phyloP scores from a whole-genome alignment of 2,329 filamentous ascomycete genomes.

The Beauveria sp. region DNA sequence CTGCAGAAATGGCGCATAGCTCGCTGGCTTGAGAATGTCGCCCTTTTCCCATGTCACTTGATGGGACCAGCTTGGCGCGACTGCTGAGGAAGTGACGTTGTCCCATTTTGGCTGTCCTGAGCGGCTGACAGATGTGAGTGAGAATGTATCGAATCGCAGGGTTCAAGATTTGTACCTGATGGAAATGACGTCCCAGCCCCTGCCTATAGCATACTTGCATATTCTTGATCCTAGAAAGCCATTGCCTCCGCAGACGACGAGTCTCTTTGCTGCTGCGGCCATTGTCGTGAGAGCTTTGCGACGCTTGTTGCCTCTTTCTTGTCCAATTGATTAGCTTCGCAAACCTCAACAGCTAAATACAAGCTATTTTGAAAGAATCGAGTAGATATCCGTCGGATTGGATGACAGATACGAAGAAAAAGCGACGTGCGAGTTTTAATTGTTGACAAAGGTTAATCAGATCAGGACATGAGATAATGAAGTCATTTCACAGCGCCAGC shows the following conservation, averaged over 20 bases:
- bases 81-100: conserved; percentile 60
- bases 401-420: background rate
- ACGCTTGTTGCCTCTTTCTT: background rate
- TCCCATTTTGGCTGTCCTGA: conserved; percentile 87
- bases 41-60: conserved; percentile 81
- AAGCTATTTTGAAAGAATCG: too few relatives aligned
- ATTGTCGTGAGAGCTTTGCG: conserved; percentile 17
- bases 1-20: conserved; percentile 69
- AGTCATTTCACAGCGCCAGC: conserved; percentile 8
- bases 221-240: conserved; percentile 86
- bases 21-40: conserved; percentile 75
- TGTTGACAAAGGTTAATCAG: background rate
- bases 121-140: conserved; percentile 48
- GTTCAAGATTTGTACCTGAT: conserved; percentile 57
- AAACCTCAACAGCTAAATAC: background rate
- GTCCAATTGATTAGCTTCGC: conserved; percentile 15
- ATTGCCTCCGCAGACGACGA: conserved; percentile 89
- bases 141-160: background rate
- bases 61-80: conserved; percentile 71
- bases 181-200: conserved; percentile 88
- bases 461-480: conserved; percentile 6
- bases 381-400: background rate
- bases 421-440: background rate
- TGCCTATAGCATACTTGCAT: conserved; percentile 77
- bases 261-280: conserved; percentile 60